Percentiles rank a stretch among this genome's conserved stretches.
These are phyloP conservation scores for Xanthoparmelia taractica DNA, from an alignment of 495 filamentous ascomycete species.

Conservation along the genomic window DNA sequence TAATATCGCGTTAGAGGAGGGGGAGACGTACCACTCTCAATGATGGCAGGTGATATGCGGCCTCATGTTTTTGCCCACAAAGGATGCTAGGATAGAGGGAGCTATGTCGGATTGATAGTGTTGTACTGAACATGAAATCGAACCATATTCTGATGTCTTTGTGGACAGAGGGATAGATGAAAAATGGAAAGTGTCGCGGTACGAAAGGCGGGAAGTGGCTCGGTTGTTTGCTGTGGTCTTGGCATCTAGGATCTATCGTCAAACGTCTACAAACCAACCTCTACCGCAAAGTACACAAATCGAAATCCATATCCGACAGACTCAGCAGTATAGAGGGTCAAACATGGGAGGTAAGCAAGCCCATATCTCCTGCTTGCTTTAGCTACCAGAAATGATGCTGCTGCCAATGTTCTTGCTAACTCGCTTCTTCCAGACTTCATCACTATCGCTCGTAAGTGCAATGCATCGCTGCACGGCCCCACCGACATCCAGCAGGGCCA, in stretches of 20 bases:
- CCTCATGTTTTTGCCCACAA: neutral
- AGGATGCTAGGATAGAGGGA: neutral
- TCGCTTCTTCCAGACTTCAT: conserved; percentile 40
- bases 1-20: neutral
- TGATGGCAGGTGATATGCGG: neutral
- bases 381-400: neutral
- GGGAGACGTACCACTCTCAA: neutral
- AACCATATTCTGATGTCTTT: neutral
- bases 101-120: neutral
- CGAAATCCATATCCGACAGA: neutral
- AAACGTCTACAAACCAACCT: neutral
- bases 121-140: neutral
- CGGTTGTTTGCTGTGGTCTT: neutral
- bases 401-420: neutral
- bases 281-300: neutral
- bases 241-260: neutral
- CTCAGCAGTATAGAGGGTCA: neutral
- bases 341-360: conserved; percentile 18
- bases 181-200: neutral
- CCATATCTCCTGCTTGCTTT: neutral
- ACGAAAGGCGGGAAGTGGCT: neutral
- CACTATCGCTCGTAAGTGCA: conserved; percentile 47
- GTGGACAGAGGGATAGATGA: too few species aligned
- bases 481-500: neutral
- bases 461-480: neutral